Evolutionary conservation across 371 early-diverging fungal genomes (phyloP).

Genomic region (Mucor lusitanicus): DNA sequence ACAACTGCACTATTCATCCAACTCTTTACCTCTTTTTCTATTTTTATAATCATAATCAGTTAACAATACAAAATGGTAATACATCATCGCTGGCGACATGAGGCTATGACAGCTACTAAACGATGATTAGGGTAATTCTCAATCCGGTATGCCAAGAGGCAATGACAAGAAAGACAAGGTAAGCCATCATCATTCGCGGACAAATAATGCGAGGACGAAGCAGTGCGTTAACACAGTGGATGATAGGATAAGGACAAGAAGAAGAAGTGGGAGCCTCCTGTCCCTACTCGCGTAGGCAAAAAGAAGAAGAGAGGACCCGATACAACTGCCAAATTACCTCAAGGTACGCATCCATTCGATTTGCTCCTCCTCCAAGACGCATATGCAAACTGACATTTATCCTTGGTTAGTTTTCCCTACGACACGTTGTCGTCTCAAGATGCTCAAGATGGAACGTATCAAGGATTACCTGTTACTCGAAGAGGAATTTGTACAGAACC

Average conservation of each 20-base stretch:
- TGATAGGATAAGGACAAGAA: constrained; percentile 76
- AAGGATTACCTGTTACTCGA: constrained; percentile 98
- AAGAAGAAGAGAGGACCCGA: constrained; percentile 98
- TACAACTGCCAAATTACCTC: constrained; percentile 89
- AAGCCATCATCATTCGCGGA: neutral
- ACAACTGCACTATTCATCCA: neutral
- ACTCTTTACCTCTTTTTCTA: neutral
- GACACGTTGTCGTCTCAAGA: constrained; percentile 95
- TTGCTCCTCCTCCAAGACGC: neutral
- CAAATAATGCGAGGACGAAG: neutral
- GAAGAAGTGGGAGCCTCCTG: constrained; percentile 99
- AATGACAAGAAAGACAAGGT: constrained; percentile 67
- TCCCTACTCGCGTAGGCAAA: constrained; percentile 97
- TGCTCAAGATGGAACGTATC: constrained; percentile 95
- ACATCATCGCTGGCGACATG: neutral
- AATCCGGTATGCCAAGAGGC: constrained; percentile 69
- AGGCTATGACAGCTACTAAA: neutral
- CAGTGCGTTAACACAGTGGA: neutral
- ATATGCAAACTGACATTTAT: neutral
- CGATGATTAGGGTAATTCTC: constrained; percentile 69
- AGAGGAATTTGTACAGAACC: constrained; percentile 98
- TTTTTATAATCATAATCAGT: constrained; percentile 1
- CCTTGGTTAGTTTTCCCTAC: constrained; percentile 85
- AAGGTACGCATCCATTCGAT: constrained; percentile 54
- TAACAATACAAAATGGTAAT: neutral